Conservation (phyloP, 1,284 basidiomycete genomes). For the Xanthoconium separans region DNA sequence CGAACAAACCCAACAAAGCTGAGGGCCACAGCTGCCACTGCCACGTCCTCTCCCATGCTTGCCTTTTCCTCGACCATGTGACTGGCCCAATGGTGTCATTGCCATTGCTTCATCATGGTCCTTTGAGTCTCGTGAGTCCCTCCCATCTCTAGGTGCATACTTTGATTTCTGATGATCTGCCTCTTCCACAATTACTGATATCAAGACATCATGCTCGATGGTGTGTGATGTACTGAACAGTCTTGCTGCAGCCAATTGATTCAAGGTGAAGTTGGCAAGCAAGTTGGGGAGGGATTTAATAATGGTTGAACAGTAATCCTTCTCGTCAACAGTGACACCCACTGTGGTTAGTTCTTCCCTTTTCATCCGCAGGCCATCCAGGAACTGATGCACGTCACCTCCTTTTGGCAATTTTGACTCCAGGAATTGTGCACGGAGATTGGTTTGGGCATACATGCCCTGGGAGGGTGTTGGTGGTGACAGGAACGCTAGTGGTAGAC, state of each 20-base stretch:
- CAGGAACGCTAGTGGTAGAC: too few relatives aligned
- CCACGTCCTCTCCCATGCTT: neutral
- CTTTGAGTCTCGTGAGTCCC: too few relatives aligned
- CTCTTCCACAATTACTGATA: neutral
- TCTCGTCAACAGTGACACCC: neutral
- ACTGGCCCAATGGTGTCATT: too few relatives aligned
- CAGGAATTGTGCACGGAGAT: neutral
- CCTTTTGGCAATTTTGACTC: neutral
- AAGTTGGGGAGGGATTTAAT: neutral
- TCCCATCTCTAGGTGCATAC: fast-evolving
- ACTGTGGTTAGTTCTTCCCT: neutral
- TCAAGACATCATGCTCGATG: neutral
- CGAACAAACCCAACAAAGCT: neutral
- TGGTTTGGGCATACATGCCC: too few relatives aligned
- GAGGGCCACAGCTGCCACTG: neutral
- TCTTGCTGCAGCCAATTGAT: neutral
- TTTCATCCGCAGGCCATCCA: neutral
- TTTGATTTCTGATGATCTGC: neutral
- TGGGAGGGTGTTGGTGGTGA: too few relatives aligned
- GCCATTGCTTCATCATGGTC: neutral
- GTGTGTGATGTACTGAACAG: neutral
- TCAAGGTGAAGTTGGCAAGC: neutral
- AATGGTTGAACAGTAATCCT: too few relatives aligned
- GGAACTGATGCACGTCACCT: neutral
- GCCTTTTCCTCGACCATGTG: neutral